Conservation (phyloP, 768 basidiomycete species). For the Dacryopinax primogenitus region DNA sequence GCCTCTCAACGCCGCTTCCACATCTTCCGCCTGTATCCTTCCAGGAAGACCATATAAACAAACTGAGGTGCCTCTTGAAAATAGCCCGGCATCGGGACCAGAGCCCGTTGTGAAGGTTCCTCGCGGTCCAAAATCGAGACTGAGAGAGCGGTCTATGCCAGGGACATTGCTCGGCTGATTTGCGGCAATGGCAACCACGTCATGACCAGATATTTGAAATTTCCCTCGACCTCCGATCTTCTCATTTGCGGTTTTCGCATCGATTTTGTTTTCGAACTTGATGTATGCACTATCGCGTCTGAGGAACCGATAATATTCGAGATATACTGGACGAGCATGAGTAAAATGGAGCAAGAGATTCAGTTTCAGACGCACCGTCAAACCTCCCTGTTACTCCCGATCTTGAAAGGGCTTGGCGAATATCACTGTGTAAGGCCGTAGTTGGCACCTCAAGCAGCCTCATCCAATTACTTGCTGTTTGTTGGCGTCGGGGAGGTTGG, state of each 20-base stretch:
- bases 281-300: slow-evolving; percentile 50
- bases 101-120: slow-evolving; percentile 30
- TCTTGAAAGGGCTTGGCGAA: slow-evolving; percentile 32
- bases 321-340: slow-evolving; percentile 32
- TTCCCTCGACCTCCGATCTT: slow-evolving; percentile 25
- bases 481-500: too few relatives aligned
- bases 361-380: slow-evolving; percentile 21
- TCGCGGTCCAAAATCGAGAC: too few relatives aligned
- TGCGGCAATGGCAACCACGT: slow-evolving; percentile 2
- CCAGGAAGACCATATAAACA: slow-evolving; percentile 51
- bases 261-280: slow-evolving; percentile 39
- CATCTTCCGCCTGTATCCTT: slow-evolving; percentile 26
- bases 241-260: slow-evolving; percentile 31
- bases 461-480: neutral
- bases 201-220: slow-evolving; percentile 28
- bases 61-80: slow-evolving; percentile 41
- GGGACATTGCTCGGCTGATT: too few relatives aligned
- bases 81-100: slow-evolving; percentile 43
- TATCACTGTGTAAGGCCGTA: slow-evolving; percentile 43
- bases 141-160: too few relatives aligned
- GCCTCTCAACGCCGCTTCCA: slow-evolving; percentile 34
- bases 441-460: slow-evolving; percentile 29
- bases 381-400: slow-evolving; percentile 23
- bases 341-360: neutral
- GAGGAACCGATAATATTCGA: slow-evolving; percentile 48